Base-by-base conservation (phyloP, 2,329 filamentous ascomycete species). In the Alternaria dauci region DNA sequence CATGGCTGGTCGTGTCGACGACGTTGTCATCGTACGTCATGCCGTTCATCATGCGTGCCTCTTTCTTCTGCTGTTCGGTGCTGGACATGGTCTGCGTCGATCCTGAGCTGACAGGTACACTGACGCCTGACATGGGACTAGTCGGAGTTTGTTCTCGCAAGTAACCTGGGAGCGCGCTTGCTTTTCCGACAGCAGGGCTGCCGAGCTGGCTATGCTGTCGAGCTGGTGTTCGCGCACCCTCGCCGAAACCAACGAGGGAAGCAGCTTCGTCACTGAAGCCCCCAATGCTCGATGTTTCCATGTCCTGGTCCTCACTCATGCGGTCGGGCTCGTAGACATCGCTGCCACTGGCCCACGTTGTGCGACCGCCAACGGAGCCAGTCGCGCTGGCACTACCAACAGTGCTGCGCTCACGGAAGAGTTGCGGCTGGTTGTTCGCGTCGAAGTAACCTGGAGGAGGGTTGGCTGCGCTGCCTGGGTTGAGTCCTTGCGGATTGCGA, bases 321-420 rank as follows among this genome's bases (percentile, higher is more conserved):
- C 91, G 87, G 73, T 92, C 91, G 64, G 89, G 89, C 70, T 85
- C 83, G 58, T 78, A 78, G 26, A 77, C 86, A 70, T 88, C 87
- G 72, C 87, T 89, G 32, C 86, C 85, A 63, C 84, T 87, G n/a
- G 88, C 87, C 89, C 88, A 91, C 2, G 88, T 89, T 3, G 86
- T 88, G 59, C 88, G 84, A 14, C 87, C 90, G 47, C 89, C 90
- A 14, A 90, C 84, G 68, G 90, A 93, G 58, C 90, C 91, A 0
- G 94, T 97, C 2, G 94, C 94, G 67, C 91, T 94, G 28, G 94
- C 94, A 48, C 90, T 92, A 59, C 94, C 94, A 25, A 97, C 94
- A 0, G 94, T 98, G 81, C 91, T 95, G 80, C 87, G 82, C 89
- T 95, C 88, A 86, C 82, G 79, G 62, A 92, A 81, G 82, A 94